Evolutionary conservation across 2,329 filamentous ascomycete genomes (phyloP).

Genomic region (Ilyonectria destructans): DNA sequence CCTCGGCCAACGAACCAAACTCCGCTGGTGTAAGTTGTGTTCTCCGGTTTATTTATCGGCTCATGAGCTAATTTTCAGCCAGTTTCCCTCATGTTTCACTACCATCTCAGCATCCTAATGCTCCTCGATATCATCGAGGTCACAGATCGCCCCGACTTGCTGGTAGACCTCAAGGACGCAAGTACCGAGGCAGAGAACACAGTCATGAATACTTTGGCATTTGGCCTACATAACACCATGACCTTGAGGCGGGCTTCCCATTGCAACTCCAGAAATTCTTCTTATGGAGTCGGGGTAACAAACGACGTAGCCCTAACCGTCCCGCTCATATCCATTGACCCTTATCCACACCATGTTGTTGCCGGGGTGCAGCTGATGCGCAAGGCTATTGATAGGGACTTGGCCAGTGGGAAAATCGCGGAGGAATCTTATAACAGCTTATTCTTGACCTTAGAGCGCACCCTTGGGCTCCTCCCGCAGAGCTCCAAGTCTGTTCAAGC

Average conservation of each 20-base stretch:
- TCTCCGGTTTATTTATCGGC: not conserved
- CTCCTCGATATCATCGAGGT: conserved; percentile 51
- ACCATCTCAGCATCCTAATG: conserved; percentile 54
- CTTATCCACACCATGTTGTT: conserved; percentile 53
- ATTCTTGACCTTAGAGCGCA: conserved; percentile 46
- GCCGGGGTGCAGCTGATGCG: conserved; percentile 51
- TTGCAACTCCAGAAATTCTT: not conserved
- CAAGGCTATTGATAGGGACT: conserved; percentile 52
- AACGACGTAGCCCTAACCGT: conserved; percentile 37
- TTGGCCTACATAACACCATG: conserved; percentile 51
- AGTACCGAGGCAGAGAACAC: conserved; percentile 50
- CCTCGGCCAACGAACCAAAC: conserved; percentile 50
- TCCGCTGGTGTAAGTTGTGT: conserved; percentile 52
- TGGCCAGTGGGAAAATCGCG: conserved; percentile 44
- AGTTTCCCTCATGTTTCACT: conserved; percentile 55
- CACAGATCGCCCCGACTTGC: conserved; percentile 48
- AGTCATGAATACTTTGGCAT: conserved; percentile 52
- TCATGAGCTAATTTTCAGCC: conserved; percentile 4
- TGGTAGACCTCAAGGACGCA: conserved; percentile 45
- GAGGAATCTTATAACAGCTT: conserved; percentile 49
- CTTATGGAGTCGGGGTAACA: not conserved
- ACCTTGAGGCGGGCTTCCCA: conserved; percentile 32
- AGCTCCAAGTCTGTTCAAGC: conserved; percentile 53
- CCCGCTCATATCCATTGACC: conserved; percentile 53
- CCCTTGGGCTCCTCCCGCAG: conserved; percentile 50